These are phyloP conservation scores for Pilaira anomala DNA, from an alignment of 192 early-diverging fungal species.

Conservation along the genomic window DNA sequence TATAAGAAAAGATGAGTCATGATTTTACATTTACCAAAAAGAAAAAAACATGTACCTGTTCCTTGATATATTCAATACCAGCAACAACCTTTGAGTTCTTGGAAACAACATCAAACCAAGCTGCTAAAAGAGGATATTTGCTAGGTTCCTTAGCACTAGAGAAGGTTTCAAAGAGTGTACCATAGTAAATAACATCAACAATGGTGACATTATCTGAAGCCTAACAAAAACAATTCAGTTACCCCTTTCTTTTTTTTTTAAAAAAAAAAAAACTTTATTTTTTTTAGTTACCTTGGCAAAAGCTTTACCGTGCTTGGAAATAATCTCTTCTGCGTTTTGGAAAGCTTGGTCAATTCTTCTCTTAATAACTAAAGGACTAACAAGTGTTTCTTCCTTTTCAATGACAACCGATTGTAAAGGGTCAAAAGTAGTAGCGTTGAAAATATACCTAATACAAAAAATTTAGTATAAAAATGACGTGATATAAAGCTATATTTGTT, in stretches of 20 bases:
- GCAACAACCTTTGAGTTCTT: slow-evolving; percentile 2
- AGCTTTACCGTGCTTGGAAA: neutral
- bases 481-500: slow-evolving; percentile 5
- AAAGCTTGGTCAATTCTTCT: slow-evolving; percentile 18
- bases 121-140: slow-evolving; percentile 18
- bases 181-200: slow-evolving; percentile 26
- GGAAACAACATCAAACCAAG: slow-evolving; percentile 19
- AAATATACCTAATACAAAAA: slow-evolving; percentile 12
- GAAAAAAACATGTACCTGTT: slow-evolving; percentile 13
- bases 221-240: slow-evolving; percentile 6
- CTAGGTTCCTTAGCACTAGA: slow-evolving; percentile 5
- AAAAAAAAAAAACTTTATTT: neutral
- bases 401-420: slow-evolving; percentile 12
- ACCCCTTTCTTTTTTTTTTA: neutral
- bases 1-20: neutral
- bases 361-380: slow-evolving; percentile 22
- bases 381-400: slow-evolving; percentile 19
- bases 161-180: slow-evolving; percentile 26
- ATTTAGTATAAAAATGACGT: neutral
- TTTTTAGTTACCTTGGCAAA: slow-evolving; percentile 17
- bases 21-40: neutral
- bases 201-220: slow-evolving; percentile 1
- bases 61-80: slow-evolving; percentile 15
- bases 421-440: slow-evolving; percentile 11
- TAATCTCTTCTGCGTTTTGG: slow-evolving; percentile 2